These are phyloP conservation scores for Globisporangium takayamanum DNA, from an alignment of 352 stramenopile genomes.

Conservation along the genomic window DNA sequence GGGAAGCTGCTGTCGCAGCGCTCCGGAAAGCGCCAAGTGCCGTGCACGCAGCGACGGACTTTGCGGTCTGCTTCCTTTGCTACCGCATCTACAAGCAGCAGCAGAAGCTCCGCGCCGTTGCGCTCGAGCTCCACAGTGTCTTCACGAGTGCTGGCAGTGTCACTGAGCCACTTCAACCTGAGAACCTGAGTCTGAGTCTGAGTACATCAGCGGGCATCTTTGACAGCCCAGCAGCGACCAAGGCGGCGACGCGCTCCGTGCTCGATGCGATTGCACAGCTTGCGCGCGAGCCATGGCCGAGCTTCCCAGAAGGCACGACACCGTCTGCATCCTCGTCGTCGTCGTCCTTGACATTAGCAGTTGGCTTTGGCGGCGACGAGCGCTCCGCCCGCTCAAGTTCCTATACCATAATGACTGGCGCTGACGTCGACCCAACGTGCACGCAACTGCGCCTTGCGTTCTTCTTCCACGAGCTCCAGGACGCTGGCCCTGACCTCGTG, in stretches of 20 bases:
- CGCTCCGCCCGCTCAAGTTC: constrained; percentile 2
- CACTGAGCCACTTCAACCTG: neutral
- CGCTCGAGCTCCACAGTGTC: constrained; percentile 33
- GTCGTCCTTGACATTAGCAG: neutral
- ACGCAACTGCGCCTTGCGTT: constrained; percentile 62
- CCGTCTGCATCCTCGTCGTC: neutral
- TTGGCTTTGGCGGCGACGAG: constrained; percentile 7
- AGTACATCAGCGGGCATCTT: neutral
- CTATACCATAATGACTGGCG: constrained; percentile 21
- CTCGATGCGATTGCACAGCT: constrained; percentile 14
- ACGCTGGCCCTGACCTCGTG: constrained; percentile 41
- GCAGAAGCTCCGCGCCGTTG: constrained; percentile 34
- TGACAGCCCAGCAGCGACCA: neutral
- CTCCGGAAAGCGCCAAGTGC: constrained; percentile 27
- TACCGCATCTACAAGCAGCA: constrained; percentile 78
- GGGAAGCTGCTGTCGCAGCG: constrained; percentile 50
- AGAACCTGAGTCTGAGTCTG: too few relatives aligned
- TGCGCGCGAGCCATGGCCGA: constrained; percentile 10
- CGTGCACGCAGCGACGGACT: constrained; percentile 26
- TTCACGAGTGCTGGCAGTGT: constrained; percentile 7
- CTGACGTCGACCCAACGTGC: constrained; percentile 67
- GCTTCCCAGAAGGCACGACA: constrained; percentile 3
- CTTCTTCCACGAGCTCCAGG: constrained; percentile 83
- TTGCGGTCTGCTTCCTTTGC: constrained; percentile 64
- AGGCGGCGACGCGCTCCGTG: neutral